Percentiles rank a stretch among this genome's conserved stretches.
Evolutionary conservation across 2,329 filamentous ascomycete species (phyloP).

Genomic region (Trichoderma breve): DNA sequence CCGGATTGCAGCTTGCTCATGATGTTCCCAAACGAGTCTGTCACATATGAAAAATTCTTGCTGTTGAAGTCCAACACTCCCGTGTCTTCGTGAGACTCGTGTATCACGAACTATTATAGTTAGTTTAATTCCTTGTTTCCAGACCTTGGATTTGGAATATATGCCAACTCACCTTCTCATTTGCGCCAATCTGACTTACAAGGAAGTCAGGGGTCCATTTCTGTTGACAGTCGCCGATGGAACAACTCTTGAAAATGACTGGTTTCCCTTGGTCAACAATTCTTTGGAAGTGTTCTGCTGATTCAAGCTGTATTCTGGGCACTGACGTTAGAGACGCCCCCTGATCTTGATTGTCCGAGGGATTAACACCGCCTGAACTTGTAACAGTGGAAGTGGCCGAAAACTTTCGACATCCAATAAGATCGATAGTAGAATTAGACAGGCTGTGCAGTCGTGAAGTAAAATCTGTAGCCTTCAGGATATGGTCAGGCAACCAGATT

Average conservation of each 20-base stretch:
- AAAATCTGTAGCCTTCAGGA: not conserved
- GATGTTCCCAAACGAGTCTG: slow-evolving; percentile 65
- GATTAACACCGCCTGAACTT: not conserved
- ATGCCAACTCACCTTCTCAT: slow-evolving; percentile 53
- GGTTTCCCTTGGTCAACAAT: slow-evolving; percentile 57
- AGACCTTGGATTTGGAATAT: not conserved
- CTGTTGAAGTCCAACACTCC: slow-evolving; percentile 74
- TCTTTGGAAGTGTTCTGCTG: slow-evolving; percentile 55
- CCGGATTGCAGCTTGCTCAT: slow-evolving; percentile 59
- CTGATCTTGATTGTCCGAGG: not conserved
- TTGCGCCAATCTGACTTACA: slow-evolving; percentile 55
- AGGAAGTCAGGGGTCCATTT: slow-evolving; percentile 71
- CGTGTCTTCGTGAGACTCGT: slow-evolving; percentile 56
- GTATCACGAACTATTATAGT: slow-evolving; percentile 62
- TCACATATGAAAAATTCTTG: slow-evolving; percentile 80
- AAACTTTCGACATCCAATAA: slow-evolving; percentile 30
- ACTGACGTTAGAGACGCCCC: slow-evolving; percentile 38
- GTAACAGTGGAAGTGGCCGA: slow-evolving; percentile 24
- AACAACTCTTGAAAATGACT: slow-evolving; percentile 59
- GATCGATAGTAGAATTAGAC: slow-evolving; percentile 18
- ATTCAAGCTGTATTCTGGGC: slow-evolving; percentile 51
- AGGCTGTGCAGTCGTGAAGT: not conserved
- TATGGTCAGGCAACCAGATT: slow-evolving; percentile 28
- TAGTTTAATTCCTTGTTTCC: not conserved
- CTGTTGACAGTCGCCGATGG: slow-evolving; percentile 65